phyloP scores from a whole-genome alignment of 768 basidiomycete genomes.

The Trametes sanguinea region DNA sequence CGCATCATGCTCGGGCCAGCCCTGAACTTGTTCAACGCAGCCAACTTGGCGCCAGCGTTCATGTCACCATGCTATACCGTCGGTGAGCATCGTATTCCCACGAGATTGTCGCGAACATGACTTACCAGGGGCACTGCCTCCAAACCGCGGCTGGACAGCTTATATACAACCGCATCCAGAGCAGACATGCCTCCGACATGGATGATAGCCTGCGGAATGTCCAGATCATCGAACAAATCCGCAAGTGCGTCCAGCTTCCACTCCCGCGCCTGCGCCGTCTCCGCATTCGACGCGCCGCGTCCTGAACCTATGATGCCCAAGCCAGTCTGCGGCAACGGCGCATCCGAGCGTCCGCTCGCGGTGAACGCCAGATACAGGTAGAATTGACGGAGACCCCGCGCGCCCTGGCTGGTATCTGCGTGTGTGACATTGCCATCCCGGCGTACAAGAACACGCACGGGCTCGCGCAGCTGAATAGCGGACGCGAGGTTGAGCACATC shows the following conservation, averaged over 20 bases:
- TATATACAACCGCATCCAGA: conserved; percentile 88
- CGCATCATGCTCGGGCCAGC: conserved; percentile 59
- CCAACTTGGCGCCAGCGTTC: conserved; percentile 78
- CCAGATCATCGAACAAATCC: conserved; percentile 87
- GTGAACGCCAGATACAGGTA: conserved; percentile 97
- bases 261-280: conserved; percentile 83
- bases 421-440: conserved; percentile 82
- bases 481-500: conserved; percentile 96
- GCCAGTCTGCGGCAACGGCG: conserved; percentile 44
- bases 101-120: background rate
- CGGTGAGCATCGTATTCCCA: background rate
- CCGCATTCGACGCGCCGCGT: conserved; percentile 76
- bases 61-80: conserved; percentile 83
- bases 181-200: conserved; percentile 88
- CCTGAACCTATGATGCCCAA: conserved; percentile 93
- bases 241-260: conserved; percentile 94
- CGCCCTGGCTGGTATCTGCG: conserved; percentile 67
- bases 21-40: conserved; percentile 84
- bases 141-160: conserved; percentile 79
- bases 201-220: conserved; percentile 77
- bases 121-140: conserved; percentile 89
- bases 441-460: conserved; percentile 95
- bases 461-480: conserved; percentile 91
- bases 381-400: conserved; percentile 89
- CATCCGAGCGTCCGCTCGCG: conserved; percentile 73